Percentiles rank a stretch among this genome's conserved stretches.
These are phyloP conservation scores for Tulasnella sp. DNA, from an alignment of 768 basidiomycete species.

Conservation along the genomic window DNA sequence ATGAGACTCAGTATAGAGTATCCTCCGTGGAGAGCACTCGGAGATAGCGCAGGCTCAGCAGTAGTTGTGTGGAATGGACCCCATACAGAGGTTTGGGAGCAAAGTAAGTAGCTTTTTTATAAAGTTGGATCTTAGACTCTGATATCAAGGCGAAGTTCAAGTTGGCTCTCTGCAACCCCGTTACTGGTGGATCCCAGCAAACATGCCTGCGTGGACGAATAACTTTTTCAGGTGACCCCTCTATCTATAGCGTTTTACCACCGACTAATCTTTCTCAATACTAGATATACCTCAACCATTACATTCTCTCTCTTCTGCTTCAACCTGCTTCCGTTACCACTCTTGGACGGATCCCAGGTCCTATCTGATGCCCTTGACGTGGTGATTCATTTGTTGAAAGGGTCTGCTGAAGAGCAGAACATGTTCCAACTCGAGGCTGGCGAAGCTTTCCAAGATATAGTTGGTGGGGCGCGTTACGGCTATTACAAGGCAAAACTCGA, in stretches of 20 bases:
- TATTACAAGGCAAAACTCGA: too few species aligned
- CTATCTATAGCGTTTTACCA: not conserved
- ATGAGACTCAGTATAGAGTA: conserved; percentile 40
- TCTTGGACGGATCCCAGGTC: conserved; percentile 57
- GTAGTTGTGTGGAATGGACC: conserved; percentile 67
- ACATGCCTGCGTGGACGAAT: conserved; percentile 29
- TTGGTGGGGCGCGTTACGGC: too few species aligned
- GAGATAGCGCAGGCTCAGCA: conserved; percentile 21
- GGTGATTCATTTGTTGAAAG: too few species aligned
- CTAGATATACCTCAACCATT: conserved; percentile 32
- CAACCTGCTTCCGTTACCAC: conserved; percentile 63
- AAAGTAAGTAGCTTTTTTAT: conserved; percentile 35
- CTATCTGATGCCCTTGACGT: conserved; percentile 28
- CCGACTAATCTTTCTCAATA: not conserved
- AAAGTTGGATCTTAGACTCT: conserved; percentile 9
- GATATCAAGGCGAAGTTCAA: conserved; percentile 28
- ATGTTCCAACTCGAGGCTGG: too few species aligned
- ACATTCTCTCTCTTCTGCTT: conserved; percentile 71
- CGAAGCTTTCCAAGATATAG: too few species aligned
- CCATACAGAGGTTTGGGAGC: conserved; percentile 45
- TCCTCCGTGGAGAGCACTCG: conserved; percentile 6
- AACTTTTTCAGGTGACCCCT: conserved; percentile 46
- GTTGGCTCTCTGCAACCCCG: conserved; percentile 40
- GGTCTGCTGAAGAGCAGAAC: too few species aligned
- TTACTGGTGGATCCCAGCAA: conserved; percentile 26